Evolutionary conservation across 1,284 basidiomycete genomes (phyloP).

Genomic region (Rhodotorula sp.): DNA sequence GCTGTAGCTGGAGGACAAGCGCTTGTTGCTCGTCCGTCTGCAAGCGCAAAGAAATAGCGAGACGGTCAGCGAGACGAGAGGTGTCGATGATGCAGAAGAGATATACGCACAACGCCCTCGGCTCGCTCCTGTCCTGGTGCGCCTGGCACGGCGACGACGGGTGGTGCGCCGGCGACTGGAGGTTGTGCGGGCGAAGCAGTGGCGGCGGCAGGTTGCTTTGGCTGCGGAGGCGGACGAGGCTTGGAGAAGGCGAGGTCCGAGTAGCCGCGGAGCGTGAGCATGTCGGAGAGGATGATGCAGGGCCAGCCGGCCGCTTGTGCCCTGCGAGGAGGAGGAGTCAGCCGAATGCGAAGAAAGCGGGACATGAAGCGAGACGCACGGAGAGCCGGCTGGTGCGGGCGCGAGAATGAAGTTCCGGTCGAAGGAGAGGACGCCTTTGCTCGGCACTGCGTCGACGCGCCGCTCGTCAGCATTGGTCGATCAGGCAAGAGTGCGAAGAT

Average conservation of each 20-base stretch:
- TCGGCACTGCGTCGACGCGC: conserved; percentile 46
- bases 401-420: conserved; percentile 86
- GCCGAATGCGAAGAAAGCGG: neutral
- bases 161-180: neutral
- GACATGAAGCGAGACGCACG: conserved; percentile 51
- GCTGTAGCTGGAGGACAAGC: conserved; percentile 46
- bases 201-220: conserved; percentile 3
- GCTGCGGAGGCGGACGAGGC: conserved; percentile 27
- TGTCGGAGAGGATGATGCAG: conserved; percentile 83
- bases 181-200: neutral
- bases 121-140: conserved; percentile 25
- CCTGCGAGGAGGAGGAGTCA: conserved; percentile 49
- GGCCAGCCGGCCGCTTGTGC: conserved; percentile 83
- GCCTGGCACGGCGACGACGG: neutral
- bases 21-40: conserved; percentile 48
- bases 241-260: conserved; percentile 59
- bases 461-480: conserved; percentile 43
- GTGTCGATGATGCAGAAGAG: neutral
- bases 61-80: too few species aligned
- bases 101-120: conserved; percentile 26
- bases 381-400: conserved; percentile 72
- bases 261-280: conserved; percentile 76
- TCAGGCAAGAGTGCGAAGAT: neutral
- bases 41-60: too few species aligned
- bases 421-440: conserved; percentile 77